Base-by-base conservation (phyloP, 139 green algal species). In the Edaphochlamys debaryana region DNA sequence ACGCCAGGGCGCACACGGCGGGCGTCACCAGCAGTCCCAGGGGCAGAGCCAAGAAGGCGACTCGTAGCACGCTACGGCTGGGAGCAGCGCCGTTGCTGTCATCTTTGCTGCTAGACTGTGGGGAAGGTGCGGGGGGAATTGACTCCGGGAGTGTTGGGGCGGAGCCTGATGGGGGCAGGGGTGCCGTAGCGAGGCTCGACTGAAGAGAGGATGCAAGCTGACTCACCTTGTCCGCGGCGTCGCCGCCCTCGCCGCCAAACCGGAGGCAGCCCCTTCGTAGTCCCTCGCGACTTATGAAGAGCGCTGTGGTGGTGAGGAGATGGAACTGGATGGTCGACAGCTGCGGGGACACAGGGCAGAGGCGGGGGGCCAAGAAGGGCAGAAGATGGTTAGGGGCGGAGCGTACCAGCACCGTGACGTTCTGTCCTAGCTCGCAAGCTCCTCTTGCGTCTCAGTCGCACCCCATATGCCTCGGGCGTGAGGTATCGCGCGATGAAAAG, bases 301-400 rank as follows among this genome's bases (percentile, higher is more conserved):
- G 82, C 63, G 98, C 96, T 40, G 90, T 93, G 54, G 96, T 96
- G 67, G 94, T 98, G 68, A 98, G 89, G 2, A 98, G 89, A 71
- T 98, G 95, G 78, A 98, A 98, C 85, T 98, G 96, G 2, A 98
- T 87, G 2, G 93, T 81, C 3, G 87, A 86, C 40, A 97, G 79
- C 92, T 95, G 88, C 71, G 27, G 3, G 54, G 17, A 54, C 15
- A 25, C 32, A 30, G 23, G 23, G 5, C 19, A 40, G 67, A 40
- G 37, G 56, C 34, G 37, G 11, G 67, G 38, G 67, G 37, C 1
- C 32, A 66, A 41, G 4, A 29, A 45, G n/a, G 30, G 4, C 17
- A 36, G 1, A 66, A 20, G 7, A 67, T 36, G 70, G 48, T 4
- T 22, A 27, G 54, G 56, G 56, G 48, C 37, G 36, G 36, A 37